These are phyloP conservation scores for Bipolaris gigantea DNA, from an alignment of 2,329 filamentous ascomycete genomes.

Conservation along the genomic window DNA sequence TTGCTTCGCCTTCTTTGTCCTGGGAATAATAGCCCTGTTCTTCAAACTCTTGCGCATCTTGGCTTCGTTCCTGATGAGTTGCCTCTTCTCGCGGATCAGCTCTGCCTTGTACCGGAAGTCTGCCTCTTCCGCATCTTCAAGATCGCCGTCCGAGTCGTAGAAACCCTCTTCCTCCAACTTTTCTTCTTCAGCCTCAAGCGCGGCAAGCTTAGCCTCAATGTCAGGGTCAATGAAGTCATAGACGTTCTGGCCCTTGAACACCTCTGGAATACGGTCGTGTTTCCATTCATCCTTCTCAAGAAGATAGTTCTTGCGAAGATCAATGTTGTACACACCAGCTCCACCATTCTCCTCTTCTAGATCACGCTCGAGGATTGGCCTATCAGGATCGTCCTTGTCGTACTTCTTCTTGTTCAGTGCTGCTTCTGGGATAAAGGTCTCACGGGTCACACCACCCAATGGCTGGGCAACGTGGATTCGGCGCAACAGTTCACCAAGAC, in stretches of 20 bases:
- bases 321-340: slow-evolving; percentile 92
- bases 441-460: slow-evolving; percentile 74
- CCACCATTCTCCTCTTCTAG: slow-evolving; percentile 90
- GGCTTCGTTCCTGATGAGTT: slow-evolving; percentile 88
- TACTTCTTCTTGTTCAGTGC: slow-evolving; percentile 82
- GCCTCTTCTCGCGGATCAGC: slow-evolving; percentile 91
- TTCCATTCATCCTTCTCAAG: slow-evolving; percentile 92
- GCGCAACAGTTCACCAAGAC: slow-evolving; percentile 86
- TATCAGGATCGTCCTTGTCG: slow-evolving; percentile 84
- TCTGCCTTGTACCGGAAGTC: slow-evolving; percentile 91
- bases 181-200: slow-evolving; percentile 94
- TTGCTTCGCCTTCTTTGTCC: slow-evolving; percentile 77
- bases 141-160: slow-evolving; percentile 74
- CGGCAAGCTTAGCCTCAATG: slow-evolving; percentile 88
- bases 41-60: slow-evolving; percentile 96
- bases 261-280: slow-evolving; percentile 91
- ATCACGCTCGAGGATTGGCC: slow-evolving; percentile 78
- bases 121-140: slow-evolving; percentile 86
- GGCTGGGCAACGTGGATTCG: slow-evolving; percentile 98
- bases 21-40: slow-evolving; percentile 92
- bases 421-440: slow-evolving; percentile 86
- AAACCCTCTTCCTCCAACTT: slow-evolving; percentile 87
- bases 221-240: slow-evolving; percentile 97
- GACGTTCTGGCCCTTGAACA: slow-evolving; percentile 94
- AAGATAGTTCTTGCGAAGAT: slow-evolving; percentile 84